A percentile compares a stretch with the other conserved stretches of the same genome.
These are phyloP conservation scores for Cyclotella sp. DNA, from an alignment of 108 stramenopile species.

Conservation along the genomic window DNA sequence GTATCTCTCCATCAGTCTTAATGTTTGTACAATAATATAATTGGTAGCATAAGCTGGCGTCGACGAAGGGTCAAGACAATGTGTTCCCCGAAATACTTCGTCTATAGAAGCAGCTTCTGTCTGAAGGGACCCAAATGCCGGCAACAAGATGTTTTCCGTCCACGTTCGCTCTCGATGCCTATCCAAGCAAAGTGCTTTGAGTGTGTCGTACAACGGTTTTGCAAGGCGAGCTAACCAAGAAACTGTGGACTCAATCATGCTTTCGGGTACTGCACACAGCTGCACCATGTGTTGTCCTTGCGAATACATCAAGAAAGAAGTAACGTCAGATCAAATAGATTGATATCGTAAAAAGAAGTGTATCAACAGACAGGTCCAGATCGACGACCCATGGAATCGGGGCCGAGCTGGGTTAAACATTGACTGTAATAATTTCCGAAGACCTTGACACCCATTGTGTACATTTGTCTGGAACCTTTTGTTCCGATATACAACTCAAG, in stretches of 20 bases:
- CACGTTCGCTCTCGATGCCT: slow-evolving; percentile 77
- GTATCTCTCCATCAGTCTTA: slow-evolving; percentile 74
- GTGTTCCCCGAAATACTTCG: slow-evolving; percentile 48
- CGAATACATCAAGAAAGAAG: background rate
- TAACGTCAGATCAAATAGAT: background rate
- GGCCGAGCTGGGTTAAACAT: slow-evolving; percentile 30
- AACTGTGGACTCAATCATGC: slow-evolving; percentile 35
- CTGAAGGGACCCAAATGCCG: slow-evolving; percentile 68
- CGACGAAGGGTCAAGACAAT: slow-evolving; percentile 28
- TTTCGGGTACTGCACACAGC: slow-evolving; percentile 54
- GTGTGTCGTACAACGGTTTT: slow-evolving; percentile 81
- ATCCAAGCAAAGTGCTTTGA: slow-evolving; percentile 73
- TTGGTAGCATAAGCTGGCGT: slow-evolving; percentile 67
- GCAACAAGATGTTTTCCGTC: slow-evolving; percentile 73
- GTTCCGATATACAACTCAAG: slow-evolving; percentile 23
- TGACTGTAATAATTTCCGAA: slow-evolving; percentile 27
- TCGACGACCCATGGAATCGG: slow-evolving; percentile 19
- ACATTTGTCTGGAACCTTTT: slow-evolving; percentile 21
- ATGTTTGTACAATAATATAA: slow-evolving; percentile 57
- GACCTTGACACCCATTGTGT: slow-evolving; percentile 38
- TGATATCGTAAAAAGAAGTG: slow-evolving; percentile 2
- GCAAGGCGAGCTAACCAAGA: slow-evolving; percentile 68
- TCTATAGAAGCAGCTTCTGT: slow-evolving; percentile 70
- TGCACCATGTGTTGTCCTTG: slow-evolving; percentile 63
- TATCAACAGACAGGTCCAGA: slow-evolving; percentile 41